Evolutionary conservation across 306 rosid species (phyloP).

Genomic region (cucumber (Cucumis sativus)): DNA sequence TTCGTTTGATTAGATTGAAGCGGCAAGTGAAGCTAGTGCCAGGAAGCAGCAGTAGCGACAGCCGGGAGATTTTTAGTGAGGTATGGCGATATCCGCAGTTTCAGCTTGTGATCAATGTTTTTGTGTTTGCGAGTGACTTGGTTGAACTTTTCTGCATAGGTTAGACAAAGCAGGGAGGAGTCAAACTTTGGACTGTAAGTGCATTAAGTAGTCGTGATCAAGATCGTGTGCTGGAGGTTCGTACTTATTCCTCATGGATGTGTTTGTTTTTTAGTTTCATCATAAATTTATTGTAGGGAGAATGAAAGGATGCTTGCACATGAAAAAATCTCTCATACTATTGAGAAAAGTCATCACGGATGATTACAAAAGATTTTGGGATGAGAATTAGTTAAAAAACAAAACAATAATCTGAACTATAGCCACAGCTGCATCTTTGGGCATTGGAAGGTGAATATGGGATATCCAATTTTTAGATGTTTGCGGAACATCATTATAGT

Average conservation of each 20-base stretch:
- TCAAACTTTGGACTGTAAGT: constrained; percentile 22
- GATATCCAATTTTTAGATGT: neutral
- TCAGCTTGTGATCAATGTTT: constrained; percentile 4
- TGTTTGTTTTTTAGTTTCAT: neutral
- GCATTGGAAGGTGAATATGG: neutral
- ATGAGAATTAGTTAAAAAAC: neutral
- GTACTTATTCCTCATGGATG: neutral
- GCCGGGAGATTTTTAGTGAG: constrained; percentile 26
- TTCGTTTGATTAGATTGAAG: constrained; percentile 34
- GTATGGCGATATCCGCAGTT: constrained; percentile 23
- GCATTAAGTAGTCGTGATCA: constrained; percentile 38
- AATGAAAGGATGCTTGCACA: neutral
- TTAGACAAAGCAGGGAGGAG: constrained; percentile 43
- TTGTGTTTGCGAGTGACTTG: constrained; percentile 11
- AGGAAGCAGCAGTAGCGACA: constrained; percentile 22
- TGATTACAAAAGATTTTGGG: neutral
- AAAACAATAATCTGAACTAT: neutral
- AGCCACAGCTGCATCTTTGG: neutral
- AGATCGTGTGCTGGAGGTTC: constrained; percentile 60
- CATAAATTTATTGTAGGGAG: neutral
- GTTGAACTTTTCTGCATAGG: constrained; percentile 40
- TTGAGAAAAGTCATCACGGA: neutral
- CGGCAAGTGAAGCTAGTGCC: constrained; percentile 24
- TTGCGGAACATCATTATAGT: neutral
- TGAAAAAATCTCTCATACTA: neutral